phyloP scores from a whole-genome alignment of 176 grass and related monocot species.

The Oryza meyeriana region DNA sequence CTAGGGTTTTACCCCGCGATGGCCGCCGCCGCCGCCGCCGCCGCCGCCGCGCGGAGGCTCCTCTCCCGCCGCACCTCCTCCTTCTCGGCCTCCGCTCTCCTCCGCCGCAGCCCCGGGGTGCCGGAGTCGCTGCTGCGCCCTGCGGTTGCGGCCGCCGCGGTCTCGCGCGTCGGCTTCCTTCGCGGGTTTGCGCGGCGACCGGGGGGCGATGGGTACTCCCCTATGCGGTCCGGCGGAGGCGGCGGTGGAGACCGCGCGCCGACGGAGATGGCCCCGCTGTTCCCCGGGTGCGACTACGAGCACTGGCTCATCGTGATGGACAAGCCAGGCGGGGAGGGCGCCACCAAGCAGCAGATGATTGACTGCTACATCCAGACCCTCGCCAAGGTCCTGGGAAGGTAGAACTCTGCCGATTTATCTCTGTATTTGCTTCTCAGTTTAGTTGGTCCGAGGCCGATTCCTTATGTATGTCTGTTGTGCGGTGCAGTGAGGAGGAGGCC shows the following conservation, averaged over 20 bases:
- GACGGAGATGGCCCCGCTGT: conserved; percentile 61
- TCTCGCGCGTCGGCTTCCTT: conserved; percentile 32
- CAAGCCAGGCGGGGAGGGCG: conserved; percentile 59
- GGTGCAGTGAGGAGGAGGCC: conserved; percentile 74
- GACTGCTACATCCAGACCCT: conserved; percentile 77
- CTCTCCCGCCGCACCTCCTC: conserved; percentile 46
- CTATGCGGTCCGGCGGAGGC: conserved; percentile 17
- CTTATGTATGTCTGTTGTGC: neutral
- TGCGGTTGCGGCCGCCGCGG: conserved; percentile 16
- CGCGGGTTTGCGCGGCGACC: conserved; percentile 56
- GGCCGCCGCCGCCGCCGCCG: conserved; percentile 28
- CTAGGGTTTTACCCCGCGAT: conserved; percentile 48
- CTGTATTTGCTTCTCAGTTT: neutral
- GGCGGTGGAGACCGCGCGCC: conserved; percentile 43
- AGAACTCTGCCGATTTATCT: neutral
- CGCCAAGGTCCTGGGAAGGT: conserved; percentile 78
- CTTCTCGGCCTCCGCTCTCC: conserved; percentile 21
- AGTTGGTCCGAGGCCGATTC: neutral
- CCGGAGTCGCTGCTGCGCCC: conserved; percentile 35
- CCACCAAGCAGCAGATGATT: conserved; percentile 81
- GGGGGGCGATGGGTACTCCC: conserved; percentile 36
- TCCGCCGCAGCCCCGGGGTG: conserved; percentile 11
- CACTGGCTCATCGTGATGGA: conserved; percentile 95
- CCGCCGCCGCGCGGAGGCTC: conserved; percentile 46
- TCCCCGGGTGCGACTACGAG: conserved; percentile 80